A percentile compares a stretch with the other conserved stretches of the same genome.
phyloP scores from a whole-genome alignment of 108 stramenopile species.

The Conticribra weissflogii region DNA sequence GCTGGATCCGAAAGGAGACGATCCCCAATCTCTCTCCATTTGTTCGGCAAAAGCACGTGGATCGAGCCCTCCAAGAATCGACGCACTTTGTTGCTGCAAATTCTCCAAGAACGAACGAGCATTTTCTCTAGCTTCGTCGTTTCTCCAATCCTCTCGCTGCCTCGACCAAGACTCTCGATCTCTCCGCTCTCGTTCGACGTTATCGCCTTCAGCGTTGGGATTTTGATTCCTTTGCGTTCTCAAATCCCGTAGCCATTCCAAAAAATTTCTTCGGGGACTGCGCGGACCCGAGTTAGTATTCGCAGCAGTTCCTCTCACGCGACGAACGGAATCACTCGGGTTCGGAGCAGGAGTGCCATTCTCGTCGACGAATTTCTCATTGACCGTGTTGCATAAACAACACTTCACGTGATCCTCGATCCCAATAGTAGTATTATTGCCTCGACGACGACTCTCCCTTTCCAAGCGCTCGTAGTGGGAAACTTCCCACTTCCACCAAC shows the following conservation, averaged over 20 bases:
- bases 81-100: neutral
- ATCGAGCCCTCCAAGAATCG: neutral
- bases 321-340: constrained; percentile 27
- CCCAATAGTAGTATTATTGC: too few relatives aligned
- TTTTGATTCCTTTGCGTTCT: too few relatives aligned
- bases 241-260: constrained; percentile 5
- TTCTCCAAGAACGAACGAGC: neutral
- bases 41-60: neutral
- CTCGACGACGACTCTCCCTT: neutral
- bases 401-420: constrained; percentile 30
- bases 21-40: neutral
- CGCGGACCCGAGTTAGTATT: constrained; percentile 5
- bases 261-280: constrained; percentile 2
- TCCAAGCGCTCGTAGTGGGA: constrained; percentile 25
- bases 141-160: neutral
- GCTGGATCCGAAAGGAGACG: neutral
- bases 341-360: constrained; percentile 37
- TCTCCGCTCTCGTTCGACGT: neutral
- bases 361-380: constrained; percentile 38
- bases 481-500: constrained; percentile 56
- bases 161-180: neutral
- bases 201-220: too few relatives aligned
- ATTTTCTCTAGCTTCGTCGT: neutral
- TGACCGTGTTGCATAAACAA: constrained; percentile 46
- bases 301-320: constrained; percentile 11